Evolutionary conservation across 805 yeast genomes (phyloP).

Genomic region (Sugiyamaella smithiae): DNA sequence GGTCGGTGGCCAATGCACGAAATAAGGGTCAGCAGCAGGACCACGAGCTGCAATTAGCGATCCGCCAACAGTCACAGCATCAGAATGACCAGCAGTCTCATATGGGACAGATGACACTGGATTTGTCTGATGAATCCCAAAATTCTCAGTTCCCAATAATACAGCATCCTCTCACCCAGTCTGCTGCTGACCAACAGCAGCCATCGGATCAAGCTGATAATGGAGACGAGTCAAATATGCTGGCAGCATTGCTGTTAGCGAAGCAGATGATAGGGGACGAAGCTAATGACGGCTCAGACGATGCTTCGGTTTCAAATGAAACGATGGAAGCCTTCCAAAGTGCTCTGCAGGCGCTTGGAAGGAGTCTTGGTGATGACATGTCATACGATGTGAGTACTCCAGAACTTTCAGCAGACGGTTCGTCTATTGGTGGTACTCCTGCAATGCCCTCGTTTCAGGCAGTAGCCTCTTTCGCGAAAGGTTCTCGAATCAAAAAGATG

Average conservation of each 20-base stretch:
- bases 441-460: neutral
- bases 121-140: neutral
- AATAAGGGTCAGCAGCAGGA: neutral
- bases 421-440: neutral
- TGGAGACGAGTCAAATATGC: constrained; percentile 24
- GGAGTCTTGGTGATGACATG: constrained; percentile 11
- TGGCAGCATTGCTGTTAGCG: constrained; percentile 36
- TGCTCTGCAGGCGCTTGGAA: constrained; percentile 25
- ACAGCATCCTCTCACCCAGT: neutral
- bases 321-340: constrained; percentile 28
- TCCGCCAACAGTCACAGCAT: constrained; percentile 6
- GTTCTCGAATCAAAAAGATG: neutral
- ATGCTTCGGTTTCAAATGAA: constrained; percentile 16
- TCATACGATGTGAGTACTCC: neutral
- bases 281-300: constrained; percentile 1
- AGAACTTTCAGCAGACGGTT: neutral
- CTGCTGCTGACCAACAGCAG: neutral
- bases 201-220: neutral
- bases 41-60: neutral
- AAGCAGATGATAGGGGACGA: constrained; percentile 31
- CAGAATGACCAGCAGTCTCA: neutral
- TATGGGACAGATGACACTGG: neutral
- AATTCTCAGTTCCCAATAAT: neutral
- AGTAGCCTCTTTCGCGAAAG: neutral
- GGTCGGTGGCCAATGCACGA: constrained; percentile 6